Evolutionary conservation across 306 rosid genomes (phyloP).

Genomic region (Lupinus albus): DNA sequence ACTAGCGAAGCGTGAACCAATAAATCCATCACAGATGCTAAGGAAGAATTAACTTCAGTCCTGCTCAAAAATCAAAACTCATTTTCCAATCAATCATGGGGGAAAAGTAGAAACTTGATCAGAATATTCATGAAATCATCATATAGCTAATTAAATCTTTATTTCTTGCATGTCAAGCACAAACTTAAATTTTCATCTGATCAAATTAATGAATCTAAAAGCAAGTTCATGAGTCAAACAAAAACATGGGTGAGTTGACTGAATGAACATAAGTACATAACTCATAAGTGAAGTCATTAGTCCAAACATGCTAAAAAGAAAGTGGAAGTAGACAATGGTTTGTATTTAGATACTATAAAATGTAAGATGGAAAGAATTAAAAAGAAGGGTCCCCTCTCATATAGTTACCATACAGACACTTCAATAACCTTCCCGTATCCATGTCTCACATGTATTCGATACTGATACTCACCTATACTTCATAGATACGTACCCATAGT

Average conservation of each 20-base stretch:
- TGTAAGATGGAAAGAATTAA: background rate
- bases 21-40: slow-evolving; percentile 35
- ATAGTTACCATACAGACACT: background rate
- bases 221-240: slow-evolving; percentile 21
- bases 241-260: slow-evolving; percentile 7
- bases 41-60: slow-evolving; percentile 14
- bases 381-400: background rate
- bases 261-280: background rate
- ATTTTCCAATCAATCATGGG: slow-evolving; percentile 22
- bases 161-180: background rate
- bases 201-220: background rate
- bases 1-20: slow-evolving; percentile 32
- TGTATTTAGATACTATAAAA: slow-evolving; percentile 10
- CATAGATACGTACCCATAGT: too few relatives aligned
- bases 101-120: slow-evolving; percentile 31
- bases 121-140: slow-evolving; percentile 20
- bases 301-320: background rate
- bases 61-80: slow-evolving; percentile 34
- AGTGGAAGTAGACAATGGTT: background rate
- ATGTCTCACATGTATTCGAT: too few relatives aligned
- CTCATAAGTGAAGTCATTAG: background rate
- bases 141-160: slow-evolving; percentile 18
- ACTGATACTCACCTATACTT: too few relatives aligned
- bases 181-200: background rate
- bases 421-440: too few relatives aligned